A percentile compares a stretch with the other conserved stretches of the same genome.
These are phyloP conservation scores for Aspergillus persii DNA, from an alignment of 2,329 filamentous ascomycete species.

Conservation along the genomic window DNA sequence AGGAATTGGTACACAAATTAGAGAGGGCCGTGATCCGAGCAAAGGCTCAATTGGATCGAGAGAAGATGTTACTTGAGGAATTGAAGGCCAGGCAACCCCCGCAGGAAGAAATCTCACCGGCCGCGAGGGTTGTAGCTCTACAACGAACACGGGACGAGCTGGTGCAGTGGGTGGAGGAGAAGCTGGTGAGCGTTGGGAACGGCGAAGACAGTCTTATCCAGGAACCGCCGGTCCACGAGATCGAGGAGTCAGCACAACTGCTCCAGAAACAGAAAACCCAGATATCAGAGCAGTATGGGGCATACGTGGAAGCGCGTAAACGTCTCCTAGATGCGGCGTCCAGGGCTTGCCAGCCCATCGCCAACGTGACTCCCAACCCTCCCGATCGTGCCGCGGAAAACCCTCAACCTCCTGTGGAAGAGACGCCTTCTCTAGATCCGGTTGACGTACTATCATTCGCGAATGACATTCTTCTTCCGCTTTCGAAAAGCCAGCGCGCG, in stretches of 20 bases:
- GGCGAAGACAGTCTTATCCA: conserved; percentile 28
- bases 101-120: conserved; percentile 8
- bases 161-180: conserved; percentile 52
- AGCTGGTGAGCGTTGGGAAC: conserved; percentile 39
- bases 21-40: conserved; percentile 40
- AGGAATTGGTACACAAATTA: conserved; percentile 37
- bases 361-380: conserved; percentile 23
- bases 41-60: conserved; percentile 34
- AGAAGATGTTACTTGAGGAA: conserved; percentile 35
- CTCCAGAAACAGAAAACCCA: conserved; percentile 32
- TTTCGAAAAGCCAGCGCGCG: conserved; percentile 36
- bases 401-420: conserved; percentile 11
- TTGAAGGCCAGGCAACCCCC: conserved; percentile 25
- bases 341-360: conserved; percentile 34
- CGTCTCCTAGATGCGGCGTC: conserved; percentile 36
- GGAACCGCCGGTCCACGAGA: conserved; percentile 29
- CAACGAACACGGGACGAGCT: conserved; percentile 49
- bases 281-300: conserved; percentile 35
- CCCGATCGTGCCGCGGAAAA: conserved; percentile 15
- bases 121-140: conserved; percentile 36
- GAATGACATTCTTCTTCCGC: conserved; percentile 32
- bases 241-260: conserved; percentile 28
- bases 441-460: conserved; percentile 33
- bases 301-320: conserved; percentile 37
- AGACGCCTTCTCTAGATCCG: conserved; percentile 21